Evolutionary conservation across 768 basidiomycete genomes (phyloP), one percentile per base, ranked within the genome.

Genomic region (Tulasnella sp.): DNA sequence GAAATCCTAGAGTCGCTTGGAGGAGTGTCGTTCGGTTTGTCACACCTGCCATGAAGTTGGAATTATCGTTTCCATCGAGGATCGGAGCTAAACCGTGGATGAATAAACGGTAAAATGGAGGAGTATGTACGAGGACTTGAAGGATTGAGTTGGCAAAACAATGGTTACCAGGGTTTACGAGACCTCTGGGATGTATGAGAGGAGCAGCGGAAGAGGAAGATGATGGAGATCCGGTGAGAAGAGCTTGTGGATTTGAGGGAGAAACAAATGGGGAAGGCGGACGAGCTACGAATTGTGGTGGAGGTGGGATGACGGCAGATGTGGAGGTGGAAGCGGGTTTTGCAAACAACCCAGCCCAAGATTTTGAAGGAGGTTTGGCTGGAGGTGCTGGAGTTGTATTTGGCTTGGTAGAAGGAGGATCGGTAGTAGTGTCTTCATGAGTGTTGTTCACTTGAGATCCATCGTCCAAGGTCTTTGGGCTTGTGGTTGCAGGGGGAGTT

Each of bases 111-210:
- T 80, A 79, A 64, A 98, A 96, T 1, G 84, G 87, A n/a, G 76
- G 73, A 58, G 83, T 89, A 64, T 90, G 93, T 0, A 92, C 75
- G 25, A 99, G 72, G 1, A 84, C 77, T 67, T 98, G 93, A 27
- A 99, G 69, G 20, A 96, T 85, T 0, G 90, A 79, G 60, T 96
- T 99, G 25, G 91, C 91, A 62, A 96, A 99, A 64, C 93, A 99
- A 80, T 96, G 81, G 66, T 99, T 99, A 0, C 93, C 92, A 2
- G 78, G 83, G 65, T 99, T 99, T 58, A 98, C 72, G 43, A 99
- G 67, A 4, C 93, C 93, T 12, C 92, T 72, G 0, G 87, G 78
- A 5, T 72, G 69, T 29, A 86, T 74, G 42, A 63, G 65, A 2
- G 66, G 59, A 47, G 60, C 43, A 48, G 32, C 35, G 39, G 25